These are phyloP conservation scores for Chytridium lagenaria DNA, from an alignment of 371 early-diverging fungal species.

Conservation along the genomic window DNA sequence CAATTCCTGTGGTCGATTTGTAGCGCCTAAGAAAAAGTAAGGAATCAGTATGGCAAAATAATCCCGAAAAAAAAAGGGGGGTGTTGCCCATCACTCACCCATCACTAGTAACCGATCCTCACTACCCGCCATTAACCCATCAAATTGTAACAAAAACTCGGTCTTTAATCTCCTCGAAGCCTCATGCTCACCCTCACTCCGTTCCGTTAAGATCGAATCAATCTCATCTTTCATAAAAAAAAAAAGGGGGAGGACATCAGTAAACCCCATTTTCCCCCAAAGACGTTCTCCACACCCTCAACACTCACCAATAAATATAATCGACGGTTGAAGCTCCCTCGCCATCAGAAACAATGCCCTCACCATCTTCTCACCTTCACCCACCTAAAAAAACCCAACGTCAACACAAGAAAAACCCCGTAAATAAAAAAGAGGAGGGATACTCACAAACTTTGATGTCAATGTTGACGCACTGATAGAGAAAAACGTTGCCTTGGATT, in stretches of 20 bases:
- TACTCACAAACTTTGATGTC: conserved; percentile 85
- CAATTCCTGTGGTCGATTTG: conserved; percentile 73
- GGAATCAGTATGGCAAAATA: neutral
- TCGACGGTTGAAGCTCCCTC: conserved; percentile 62
- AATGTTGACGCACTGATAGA: conserved; percentile 90
- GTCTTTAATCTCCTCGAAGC: conserved; percentile 81
- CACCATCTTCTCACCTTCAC: conserved; percentile 79
- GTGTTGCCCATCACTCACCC: no score
- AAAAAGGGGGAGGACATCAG: no score
- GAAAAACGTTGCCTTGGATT: conserved; percentile 92
- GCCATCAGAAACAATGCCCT: conserved; percentile 70
- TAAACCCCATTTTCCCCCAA: no score
- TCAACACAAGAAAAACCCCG: neutral
- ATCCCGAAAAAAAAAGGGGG: neutral
- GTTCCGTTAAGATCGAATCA: conserved; percentile 70
- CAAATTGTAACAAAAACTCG: conserved; percentile 85
- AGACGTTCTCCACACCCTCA: neutral
- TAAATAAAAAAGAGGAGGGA: no score
- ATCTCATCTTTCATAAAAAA: conserved; percentile 62
- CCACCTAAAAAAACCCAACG: conserved; percentile 48
- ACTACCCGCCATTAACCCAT: conserved; percentile 56
- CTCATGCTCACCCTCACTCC: conserved; percentile 79
- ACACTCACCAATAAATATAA: conserved; percentile 62
- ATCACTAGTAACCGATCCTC: conserved; percentile 63
- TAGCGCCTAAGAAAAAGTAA: conserved; percentile 50